Evolutionary conservation across 805 yeast genomes (phyloP), one percentile per base, ranked within the genome.

Genomic region (Wilhelminamyces savonicus): DNA sequence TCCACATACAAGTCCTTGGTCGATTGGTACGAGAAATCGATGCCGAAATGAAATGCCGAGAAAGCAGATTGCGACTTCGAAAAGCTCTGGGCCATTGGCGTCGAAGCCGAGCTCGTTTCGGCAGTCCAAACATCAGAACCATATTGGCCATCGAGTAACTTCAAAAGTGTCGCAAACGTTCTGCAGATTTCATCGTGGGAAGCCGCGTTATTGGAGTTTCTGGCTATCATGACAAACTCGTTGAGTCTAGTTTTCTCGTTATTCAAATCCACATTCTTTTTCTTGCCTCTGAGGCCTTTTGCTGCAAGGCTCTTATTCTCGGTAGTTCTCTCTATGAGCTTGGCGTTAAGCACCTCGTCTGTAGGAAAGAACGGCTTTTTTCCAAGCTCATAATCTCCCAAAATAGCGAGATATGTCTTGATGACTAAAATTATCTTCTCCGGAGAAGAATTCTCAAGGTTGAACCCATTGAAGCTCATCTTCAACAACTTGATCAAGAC

Each of bases 281-380:
- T 19, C 50, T 17, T 13, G 6, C 11, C 16, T 16, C 17, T 11
- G 8, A 9, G 24, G 17, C n/a, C 9, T 6, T 11, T 26, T 6
- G 29, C 17, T 23, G 7, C 13, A 16, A 9, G 20, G 29, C 30
- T n/a, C 14, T 26, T 18, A 14, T 11, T 29, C 19, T 6, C 9
- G 62, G 64, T 27, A 31, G 24, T 24, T 34, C 34, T 7, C 23
- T 31, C 32, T 10, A 28, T 25, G 21, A 24, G 24, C 14, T n/a
- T 19, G 20, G 30, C 27, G 27, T n/a, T 31, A 22, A 66, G 47
- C 2, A 63, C 62, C 24, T 66, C 70, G 36, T 73, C 76, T 3
- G 74, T 62, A 16, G 95, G 97, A 52, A 86, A 90, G 2, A 67
- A 66, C 0, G 97, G 96, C 25, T 71, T 75, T 9, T 69, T 64